Evolutionary conservation across 305 asterid genomes (phyloP).

Genomic region (Galium porrigens): DNA sequence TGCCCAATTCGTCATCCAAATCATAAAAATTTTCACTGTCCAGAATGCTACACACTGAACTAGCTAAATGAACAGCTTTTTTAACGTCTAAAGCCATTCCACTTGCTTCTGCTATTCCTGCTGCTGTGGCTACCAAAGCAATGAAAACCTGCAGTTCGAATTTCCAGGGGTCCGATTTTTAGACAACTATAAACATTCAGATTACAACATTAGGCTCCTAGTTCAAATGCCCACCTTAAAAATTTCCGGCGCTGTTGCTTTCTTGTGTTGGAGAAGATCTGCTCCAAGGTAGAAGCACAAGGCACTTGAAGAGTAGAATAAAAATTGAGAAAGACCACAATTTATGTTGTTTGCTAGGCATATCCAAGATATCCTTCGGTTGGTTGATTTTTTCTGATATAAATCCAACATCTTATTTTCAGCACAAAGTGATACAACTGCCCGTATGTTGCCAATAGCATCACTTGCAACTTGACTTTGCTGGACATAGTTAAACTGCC

Average conservation of each 20-base stretch:
- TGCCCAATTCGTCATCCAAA: slow-evolving; percentile 34
- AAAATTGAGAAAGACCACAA: slow-evolving; percentile 31
- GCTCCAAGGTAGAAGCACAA: slow-evolving; percentile 44
- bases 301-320: slow-evolving; percentile 26
- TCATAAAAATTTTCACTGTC: slow-evolving; percentile 36
- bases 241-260: slow-evolving; percentile 28
- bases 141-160: slow-evolving; percentile 37
- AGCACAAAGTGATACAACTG: slow-evolving; percentile 43
- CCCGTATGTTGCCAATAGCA: slow-evolving; percentile 44
- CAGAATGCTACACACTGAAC: slow-evolving; percentile 40
- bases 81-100: slow-evolving; percentile 37
- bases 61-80: slow-evolving; percentile 36
- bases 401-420: slow-evolving; percentile 40
- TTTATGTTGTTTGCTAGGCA: slow-evolving; percentile 32
- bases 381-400: slow-evolving; percentile 28
- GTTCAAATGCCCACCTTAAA: slow-evolving; percentile 24
- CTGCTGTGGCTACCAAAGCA: slow-evolving; percentile 45
- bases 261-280: slow-evolving; percentile 26
- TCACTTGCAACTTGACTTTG: slow-evolving; percentile 47
- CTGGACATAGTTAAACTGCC: slow-evolving; percentile 31
- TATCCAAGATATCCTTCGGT: slow-evolving; percentile 23
- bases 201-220: neutral
- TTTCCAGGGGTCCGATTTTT: neutral
- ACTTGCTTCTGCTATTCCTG: slow-evolving; percentile 45
- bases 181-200: neutral